Percentiles rank a stretch among this genome's conserved stretches.
Conservation (phyloP, 2,329 filamentous ascomycete species). For the Incumbomyces delicatus region DNA sequence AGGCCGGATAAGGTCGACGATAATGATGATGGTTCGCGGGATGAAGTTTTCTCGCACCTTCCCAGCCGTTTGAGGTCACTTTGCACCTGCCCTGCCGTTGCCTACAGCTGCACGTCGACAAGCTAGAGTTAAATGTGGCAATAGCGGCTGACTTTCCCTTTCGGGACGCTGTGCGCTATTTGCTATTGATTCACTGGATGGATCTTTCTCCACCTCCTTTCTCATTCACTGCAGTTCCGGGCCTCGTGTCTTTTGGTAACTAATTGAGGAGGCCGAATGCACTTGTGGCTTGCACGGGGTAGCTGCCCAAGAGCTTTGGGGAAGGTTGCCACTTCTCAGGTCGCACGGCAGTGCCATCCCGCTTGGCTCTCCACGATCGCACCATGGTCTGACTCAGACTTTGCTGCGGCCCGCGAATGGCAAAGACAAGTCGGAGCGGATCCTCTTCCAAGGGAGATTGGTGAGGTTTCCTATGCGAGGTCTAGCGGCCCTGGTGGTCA, state of each 20-base stretch:
- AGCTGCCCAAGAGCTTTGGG: not conserved
- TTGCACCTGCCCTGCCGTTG: no score
- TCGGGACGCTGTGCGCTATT: not conserved
- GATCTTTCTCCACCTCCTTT: not conserved
- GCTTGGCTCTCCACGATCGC: not conserved
- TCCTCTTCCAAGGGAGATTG: constrained; percentile 44
- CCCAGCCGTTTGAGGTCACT: not conserved
- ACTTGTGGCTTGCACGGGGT: not conserved
- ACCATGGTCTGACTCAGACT: constrained; percentile 20
- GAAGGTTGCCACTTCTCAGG: not conserved
- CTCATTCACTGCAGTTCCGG: not conserved
- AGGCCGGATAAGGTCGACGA: not conserved
- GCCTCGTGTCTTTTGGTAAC: not conserved
- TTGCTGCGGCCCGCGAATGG: constrained; percentile 45
- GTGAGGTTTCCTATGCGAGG: constrained; percentile 52
- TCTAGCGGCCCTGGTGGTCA: constrained; percentile 58
- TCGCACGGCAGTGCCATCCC: not conserved
- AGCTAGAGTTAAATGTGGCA: not conserved
- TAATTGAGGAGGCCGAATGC: not conserved
- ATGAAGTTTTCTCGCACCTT: constrained; percentile 1
- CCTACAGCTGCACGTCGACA: no score
- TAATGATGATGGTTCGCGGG: not conserved
- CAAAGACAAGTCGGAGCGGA: constrained; percentile 43
- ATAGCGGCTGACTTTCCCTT: not conserved
- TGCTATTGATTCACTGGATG: not conserved